A percentile compares a stretch with the other conserved stretches of the same genome.
Evolutionary conservation across 176 grass and related monocot species (phyloP).

Genomic region (Neostapfia colusana): DNA sequence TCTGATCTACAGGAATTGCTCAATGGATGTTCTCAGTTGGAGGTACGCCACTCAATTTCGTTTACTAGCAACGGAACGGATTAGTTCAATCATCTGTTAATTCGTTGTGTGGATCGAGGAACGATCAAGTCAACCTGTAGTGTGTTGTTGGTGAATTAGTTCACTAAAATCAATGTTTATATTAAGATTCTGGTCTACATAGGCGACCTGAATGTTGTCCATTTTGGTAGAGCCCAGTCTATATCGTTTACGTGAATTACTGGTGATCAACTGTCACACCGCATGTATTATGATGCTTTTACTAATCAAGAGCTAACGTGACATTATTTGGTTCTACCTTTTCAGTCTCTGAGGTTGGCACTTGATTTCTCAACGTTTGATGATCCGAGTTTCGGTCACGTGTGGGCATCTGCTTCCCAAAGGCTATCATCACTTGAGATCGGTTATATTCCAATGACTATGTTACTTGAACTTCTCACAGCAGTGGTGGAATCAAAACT

Average conservation of each 20-base stretch:
- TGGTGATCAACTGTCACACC: background rate
- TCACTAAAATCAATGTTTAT: background rate
- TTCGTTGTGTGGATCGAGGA: constrained; percentile 20
- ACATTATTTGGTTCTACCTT: constrained; percentile 32
- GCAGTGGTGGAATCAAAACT: constrained; percentile 40
- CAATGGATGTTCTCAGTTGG: constrained; percentile 73
- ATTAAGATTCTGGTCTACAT: background rate
- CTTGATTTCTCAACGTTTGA: constrained; percentile 88
- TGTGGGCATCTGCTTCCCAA: constrained; percentile 69
- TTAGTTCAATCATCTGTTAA: background rate
- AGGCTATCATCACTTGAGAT: constrained; percentile 77
- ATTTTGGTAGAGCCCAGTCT: background rate
- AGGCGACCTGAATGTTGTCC: background rate
- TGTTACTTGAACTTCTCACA: constrained; percentile 69
- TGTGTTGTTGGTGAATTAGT: constrained; percentile 14
- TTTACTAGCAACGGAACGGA: background rate
- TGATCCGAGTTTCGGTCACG: constrained; percentile 60
- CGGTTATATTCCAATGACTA: constrained; percentile 81
- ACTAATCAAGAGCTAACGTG: background rate
- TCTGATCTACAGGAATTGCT: constrained; percentile 76
- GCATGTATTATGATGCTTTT: background rate
- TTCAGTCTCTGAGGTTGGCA: constrained; percentile 71
- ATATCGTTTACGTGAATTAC: background rate
- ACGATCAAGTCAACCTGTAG: background rate
- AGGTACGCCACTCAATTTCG: constrained; percentile 46